Evolutionary conservation across 768 basidiomycete genomes (phyloP).

Genomic region (Mycena chlorophos): DNA sequence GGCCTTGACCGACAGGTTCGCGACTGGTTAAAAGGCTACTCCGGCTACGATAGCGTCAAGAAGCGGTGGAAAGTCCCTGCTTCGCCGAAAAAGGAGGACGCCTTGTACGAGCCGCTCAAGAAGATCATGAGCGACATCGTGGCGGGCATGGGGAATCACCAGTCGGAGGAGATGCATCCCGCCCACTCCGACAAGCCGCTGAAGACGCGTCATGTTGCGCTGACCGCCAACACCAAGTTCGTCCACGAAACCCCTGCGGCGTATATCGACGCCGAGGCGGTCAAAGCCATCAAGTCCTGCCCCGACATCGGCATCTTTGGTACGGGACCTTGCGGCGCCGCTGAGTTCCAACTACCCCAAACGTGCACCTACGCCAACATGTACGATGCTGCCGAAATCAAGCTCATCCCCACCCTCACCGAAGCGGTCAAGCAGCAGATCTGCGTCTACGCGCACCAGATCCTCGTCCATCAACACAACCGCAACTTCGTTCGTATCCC

Average conservation of each 20-base stretch:
- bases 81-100: neutral
- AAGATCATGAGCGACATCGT: neutral
- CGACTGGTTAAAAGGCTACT: neutral
- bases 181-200: neutral
- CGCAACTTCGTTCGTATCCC: constrained; percentile 23
- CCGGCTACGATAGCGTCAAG: neutral
- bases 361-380: neutral
- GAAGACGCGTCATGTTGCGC: neutral
- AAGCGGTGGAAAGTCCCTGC: neutral
- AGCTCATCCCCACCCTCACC: neutral
- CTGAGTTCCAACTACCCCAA: neutral
- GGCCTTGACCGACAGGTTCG: neutral
- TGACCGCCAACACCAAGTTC: neutral
- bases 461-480: constrained; percentile 24
- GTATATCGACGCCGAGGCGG: neutral
- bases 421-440: constrained; percentile 12
- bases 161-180: too few relatives aligned
- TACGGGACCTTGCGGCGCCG: constrained; percentile 6
- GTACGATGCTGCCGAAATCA: constrained; percentile 13
- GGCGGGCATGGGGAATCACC: neutral
- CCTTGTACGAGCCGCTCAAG: neutral
- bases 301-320: constrained; percentile 11
- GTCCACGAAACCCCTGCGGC: neutral
- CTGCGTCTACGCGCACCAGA: constrained; percentile 18
- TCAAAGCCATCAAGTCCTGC: constrained; percentile 5